Conservation (phyloP, 208 protist genomes). For the Phytomonas sp. region DNA sequence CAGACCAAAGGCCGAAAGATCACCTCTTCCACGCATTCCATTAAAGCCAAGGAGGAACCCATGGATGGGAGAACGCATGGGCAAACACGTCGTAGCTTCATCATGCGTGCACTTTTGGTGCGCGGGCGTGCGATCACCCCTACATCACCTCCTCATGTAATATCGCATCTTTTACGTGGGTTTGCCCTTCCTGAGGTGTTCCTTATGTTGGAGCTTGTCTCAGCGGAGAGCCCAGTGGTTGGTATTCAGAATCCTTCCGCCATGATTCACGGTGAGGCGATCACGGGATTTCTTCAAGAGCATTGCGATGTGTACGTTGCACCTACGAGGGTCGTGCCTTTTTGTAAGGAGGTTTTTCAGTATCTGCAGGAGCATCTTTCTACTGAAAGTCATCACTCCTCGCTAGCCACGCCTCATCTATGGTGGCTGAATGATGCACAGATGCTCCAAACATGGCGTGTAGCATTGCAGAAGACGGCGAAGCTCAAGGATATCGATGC, state of each 20-base stretch:
- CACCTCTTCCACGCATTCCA: neutral
- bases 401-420: neutral
- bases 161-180: slow-evolving; percentile 43
- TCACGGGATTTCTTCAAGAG: slow-evolving; percentile 56
- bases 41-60: neutral
- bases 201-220: slow-evolving; percentile 54
- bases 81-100: slow-evolving; percentile 33
- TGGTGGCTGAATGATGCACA: neutral
- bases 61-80: neutral
- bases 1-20: neutral
- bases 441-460: neutral
- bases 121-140: slow-evolving; percentile 17
- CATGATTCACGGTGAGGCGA: slow-evolving; percentile 61
- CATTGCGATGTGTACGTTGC: slow-evolving; percentile 40
- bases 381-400: neutral
- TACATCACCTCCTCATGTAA: slow-evolving; percentile 21
- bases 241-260: slow-evolving; percentile 39
- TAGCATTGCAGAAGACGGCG: neutral
- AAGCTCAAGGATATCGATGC: neutral
- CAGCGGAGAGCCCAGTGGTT: slow-evolving; percentile 40
- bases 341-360: slow-evolving; percentile 26
- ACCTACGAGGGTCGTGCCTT: slow-evolving; percentile 32
- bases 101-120: slow-evolving; percentile 51
- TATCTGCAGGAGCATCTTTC: slow-evolving; percentile 12
- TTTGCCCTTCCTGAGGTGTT: slow-evolving; percentile 69